Conservation (phyloP, 2,329 filamentous ascomycete genomes). For the Sarocladiaceae sp. region DNA sequence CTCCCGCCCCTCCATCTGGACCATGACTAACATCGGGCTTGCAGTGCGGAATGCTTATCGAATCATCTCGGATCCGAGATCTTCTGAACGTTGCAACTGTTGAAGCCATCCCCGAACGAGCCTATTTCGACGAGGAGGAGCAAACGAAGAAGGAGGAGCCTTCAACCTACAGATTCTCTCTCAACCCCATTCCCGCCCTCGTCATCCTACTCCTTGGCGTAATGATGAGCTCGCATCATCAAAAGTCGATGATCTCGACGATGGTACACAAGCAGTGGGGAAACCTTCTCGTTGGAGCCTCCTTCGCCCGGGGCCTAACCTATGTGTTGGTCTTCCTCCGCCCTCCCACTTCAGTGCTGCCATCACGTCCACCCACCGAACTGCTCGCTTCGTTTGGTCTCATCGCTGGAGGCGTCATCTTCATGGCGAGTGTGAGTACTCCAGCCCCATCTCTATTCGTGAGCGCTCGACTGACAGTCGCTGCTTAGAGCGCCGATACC, state of each 20-base stretch:
- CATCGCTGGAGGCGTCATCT: constrained; percentile 79
- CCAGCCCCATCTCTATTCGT: not conserved
- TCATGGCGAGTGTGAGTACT: constrained; percentile 76
- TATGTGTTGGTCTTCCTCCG: constrained; percentile 75
- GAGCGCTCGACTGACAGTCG: not conserved
- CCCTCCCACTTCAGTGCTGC: constrained; percentile 72
- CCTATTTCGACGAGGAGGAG: constrained; percentile 37
- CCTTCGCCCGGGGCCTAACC: constrained; percentile 69
- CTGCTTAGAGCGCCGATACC: constrained; percentile 62
- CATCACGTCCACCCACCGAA: constrained; percentile 83
- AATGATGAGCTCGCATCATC: constrained; percentile 94
- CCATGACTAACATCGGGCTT: not conserved
- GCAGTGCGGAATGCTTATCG: constrained; percentile 76
- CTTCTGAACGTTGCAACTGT: constrained; percentile 50
- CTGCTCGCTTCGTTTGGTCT: constrained; percentile 82
- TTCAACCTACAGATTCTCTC: constrained; percentile 63
- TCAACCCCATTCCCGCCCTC: constrained; percentile 84
- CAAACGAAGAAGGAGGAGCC: constrained; percentile 49
- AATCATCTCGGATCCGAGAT: constrained; percentile 63
- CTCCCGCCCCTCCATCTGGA: not conserved
- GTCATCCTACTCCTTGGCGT: constrained; percentile 82
- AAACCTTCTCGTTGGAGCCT: constrained; percentile 71
- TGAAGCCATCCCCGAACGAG: constrained; percentile 19
- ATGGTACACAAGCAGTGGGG: constrained; percentile 97
- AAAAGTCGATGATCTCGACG: constrained; percentile 72